These are phyloP conservation scores for Alternaria ventricosa DNA, from an alignment of 2,329 filamentous ascomycete genomes.

Conservation along the genomic window DNA sequence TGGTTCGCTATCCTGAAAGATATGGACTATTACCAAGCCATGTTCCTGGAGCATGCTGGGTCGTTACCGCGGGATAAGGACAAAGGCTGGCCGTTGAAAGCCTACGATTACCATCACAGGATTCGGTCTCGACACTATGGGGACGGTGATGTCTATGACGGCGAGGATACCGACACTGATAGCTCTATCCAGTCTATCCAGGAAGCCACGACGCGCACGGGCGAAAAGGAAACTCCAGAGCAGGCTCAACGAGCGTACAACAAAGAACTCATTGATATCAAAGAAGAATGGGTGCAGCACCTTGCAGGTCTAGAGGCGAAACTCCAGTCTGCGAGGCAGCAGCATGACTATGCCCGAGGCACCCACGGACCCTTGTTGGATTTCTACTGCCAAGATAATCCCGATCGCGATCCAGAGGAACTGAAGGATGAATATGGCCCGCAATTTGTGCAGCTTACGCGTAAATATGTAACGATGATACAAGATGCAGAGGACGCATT, in stretches of 20 bases:
- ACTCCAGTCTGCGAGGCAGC: background rate
- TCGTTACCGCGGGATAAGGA: background rate
- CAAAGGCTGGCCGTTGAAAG: background rate
- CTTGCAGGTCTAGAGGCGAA: background rate
- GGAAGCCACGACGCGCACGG: too few species aligned
- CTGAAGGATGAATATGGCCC: background rate
- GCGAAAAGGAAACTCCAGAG: too few species aligned
- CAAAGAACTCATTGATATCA: too few species aligned
- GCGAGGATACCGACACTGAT: too few species aligned
- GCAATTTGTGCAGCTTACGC: background rate
- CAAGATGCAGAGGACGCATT: background rate
- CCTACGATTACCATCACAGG: background rate
- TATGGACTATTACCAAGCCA: background rate
- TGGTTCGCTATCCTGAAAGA: background rate
- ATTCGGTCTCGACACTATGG: background rate
- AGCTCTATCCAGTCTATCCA: too few species aligned
- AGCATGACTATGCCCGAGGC: background rate
- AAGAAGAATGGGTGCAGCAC: too few species aligned
- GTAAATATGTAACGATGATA: fast-evolving
- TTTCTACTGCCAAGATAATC: background rate
- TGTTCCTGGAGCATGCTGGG: background rate
- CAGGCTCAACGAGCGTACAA: too few species aligned
- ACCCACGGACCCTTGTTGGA: background rate
- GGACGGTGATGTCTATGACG: background rate
- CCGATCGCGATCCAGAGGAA: background rate